These are phyloP conservation scores for Dorcoceras hygrometricum DNA, from an alignment of 257 asterid species.

Conservation along the genomic window DNA sequence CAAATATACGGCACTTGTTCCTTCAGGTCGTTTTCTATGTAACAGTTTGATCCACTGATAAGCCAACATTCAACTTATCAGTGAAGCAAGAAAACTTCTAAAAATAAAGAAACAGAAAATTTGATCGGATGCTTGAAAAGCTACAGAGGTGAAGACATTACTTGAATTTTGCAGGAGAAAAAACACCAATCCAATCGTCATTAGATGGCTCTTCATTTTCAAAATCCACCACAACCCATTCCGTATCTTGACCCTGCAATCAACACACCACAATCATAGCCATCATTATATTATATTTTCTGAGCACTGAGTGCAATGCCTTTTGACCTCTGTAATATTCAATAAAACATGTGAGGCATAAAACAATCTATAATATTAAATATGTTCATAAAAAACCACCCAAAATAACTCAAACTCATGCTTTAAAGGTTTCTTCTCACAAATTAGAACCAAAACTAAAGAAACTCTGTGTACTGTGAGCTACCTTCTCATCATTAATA, in stretches of 20 bases:
- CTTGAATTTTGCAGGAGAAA: slow-evolving; percentile 94
- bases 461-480: neutral
- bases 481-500: neutral
- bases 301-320: neutral
- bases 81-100: neutral
- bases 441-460: too few relatives aligned
- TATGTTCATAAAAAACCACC: neutral
- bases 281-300: neutral
- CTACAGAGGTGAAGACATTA: slow-evolving; percentile 25
- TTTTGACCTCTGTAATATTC: neutral
- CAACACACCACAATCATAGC: slow-evolving; percentile 15
- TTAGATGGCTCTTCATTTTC: slow-evolving; percentile 52
- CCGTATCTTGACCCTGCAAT: slow-evolving; percentile 68
- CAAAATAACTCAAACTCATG: neutral
- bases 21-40: slow-evolving; percentile 37
- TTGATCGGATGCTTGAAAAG: neutral
- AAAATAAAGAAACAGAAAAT: neutral
- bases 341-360: too few relatives aligned
- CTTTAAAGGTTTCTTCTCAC: neutral
- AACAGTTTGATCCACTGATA: slow-evolving; percentile 69
- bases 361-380: neutral
- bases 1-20: slow-evolving; percentile 71
- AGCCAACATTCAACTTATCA: slow-evolving; percentile 22
- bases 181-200: slow-evolving; percentile 91
- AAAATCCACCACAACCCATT: slow-evolving; percentile 52